Conservation (phyloP, 176 grass and related monocot genomes). For the Ananas comosus region DNA sequence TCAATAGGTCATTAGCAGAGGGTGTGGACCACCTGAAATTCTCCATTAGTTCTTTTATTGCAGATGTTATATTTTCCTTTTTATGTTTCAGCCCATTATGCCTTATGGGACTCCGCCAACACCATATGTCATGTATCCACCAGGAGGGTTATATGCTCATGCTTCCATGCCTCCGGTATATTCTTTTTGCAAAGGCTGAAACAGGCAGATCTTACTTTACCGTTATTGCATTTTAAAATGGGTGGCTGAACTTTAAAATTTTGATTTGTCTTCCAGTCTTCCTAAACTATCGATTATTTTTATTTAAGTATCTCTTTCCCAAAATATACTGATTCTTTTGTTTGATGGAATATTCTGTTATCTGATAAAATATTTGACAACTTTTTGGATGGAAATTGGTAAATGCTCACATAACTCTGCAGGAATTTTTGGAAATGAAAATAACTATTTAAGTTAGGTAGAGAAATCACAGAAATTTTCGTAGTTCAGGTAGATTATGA, state of each 20-base stretch:
- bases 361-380: too few relatives aligned
- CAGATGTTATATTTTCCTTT: conserved; percentile 16
- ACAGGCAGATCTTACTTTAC: not conserved
- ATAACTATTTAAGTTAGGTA: too few relatives aligned
- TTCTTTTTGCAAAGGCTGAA: conserved; percentile 21
- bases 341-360: too few relatives aligned
- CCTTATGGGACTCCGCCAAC: conserved; percentile 64
- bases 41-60: not conserved
- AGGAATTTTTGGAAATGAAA: too few relatives aligned
- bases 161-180: conserved; percentile 78
- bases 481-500: too few relatives aligned
- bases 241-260: too few relatives aligned
- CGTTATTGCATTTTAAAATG: not conserved
- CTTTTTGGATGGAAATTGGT: too few relatives aligned
- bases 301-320: too few relatives aligned
- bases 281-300: not conserved
- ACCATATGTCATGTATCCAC: conserved; percentile 90
- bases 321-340: too few relatives aligned
- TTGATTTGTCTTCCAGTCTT: not conserved
- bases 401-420: too few relatives aligned
- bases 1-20: not conserved
- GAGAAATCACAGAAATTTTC: too few relatives aligned
- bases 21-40: not conserved
- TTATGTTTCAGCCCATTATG: conserved; percentile 60
- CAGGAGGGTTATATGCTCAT: conserved; percentile 89